Evolutionary conservation across 306 rosid genomes (phyloP).

Genomic region (Gastrolobium villosum): DNA sequence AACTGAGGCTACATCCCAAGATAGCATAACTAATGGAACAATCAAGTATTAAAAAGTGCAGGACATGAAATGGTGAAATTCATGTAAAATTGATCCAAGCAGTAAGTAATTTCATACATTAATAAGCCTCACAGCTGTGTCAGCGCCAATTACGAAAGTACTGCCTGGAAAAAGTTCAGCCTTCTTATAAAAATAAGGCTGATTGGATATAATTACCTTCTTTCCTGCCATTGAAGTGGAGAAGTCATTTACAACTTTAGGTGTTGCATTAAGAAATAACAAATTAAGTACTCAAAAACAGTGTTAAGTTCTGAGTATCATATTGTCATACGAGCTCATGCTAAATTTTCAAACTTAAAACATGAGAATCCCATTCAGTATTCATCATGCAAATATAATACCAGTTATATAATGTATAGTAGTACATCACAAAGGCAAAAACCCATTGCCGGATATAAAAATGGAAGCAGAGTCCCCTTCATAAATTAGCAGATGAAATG

Average conservation of each 20-base stretch:
- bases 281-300: constrained; percentile 34
- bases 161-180: constrained; percentile 94
- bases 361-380: constrained; percentile 15
- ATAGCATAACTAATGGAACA: constrained; percentile 14
- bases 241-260: constrained; percentile 39
- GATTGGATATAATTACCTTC: constrained; percentile 84
- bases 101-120: constrained; percentile 63
- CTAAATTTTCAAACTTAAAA: constrained; percentile 8
- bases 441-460: constrained; percentile 31
- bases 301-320: constrained; percentile 10
- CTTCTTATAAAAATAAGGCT: constrained; percentile 89
- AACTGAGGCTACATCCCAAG: constrained; percentile 2
- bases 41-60: background rate
- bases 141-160: constrained; percentile 94
- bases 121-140: constrained; percentile 87
- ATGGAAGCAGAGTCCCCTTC: constrained; percentile 34
- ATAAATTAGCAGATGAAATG: constrained; percentile 5
- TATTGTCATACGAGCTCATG: constrained; percentile 13
- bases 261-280: constrained; percentile 37
- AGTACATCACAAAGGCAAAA: constrained; percentile 36
- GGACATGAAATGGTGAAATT: constrained; percentile 34
- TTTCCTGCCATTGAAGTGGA: constrained; percentile 72
- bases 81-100: constrained; percentile 26
- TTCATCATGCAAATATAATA: constrained; percentile 30
- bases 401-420: constrained; percentile 19